Conservation (phyloP, 116 monocot species). For the Iris pallida region DNA sequence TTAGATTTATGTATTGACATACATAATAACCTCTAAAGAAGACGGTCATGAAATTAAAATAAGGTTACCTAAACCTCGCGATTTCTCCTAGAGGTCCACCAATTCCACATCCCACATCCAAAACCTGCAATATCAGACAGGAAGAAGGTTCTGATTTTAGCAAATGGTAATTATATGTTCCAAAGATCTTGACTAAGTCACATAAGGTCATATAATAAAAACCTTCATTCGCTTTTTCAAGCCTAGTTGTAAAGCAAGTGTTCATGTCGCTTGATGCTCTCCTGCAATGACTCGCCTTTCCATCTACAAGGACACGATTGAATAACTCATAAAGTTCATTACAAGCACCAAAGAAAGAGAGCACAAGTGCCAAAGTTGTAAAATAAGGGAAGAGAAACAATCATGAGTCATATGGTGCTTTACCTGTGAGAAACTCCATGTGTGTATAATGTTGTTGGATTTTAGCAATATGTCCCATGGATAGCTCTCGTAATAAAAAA, state of each 20-base stretch:
- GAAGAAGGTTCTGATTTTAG: not conserved
- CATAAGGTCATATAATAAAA: not conserved
- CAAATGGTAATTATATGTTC: not conserved
- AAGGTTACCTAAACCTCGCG: constrained; percentile 75
- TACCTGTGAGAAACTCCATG: too few relatives aligned
- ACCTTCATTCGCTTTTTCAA: constrained; percentile 93
- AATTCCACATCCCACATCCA: constrained; percentile 96
- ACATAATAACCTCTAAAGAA: too few relatives aligned
- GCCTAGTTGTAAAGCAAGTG: constrained; percentile 81
- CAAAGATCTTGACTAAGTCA: not conserved
- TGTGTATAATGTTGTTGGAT: too few relatives aligned
- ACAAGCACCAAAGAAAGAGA: too few relatives aligned
- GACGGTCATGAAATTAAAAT: too few relatives aligned
- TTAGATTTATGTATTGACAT: too few relatives aligned
- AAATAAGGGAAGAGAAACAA: too few relatives aligned
- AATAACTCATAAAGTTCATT: not conserved
- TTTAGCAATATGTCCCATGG: too few relatives aligned
- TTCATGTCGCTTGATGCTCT: constrained; percentile 91
- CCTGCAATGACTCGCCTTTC: constrained; percentile 74
- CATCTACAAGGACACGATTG: constrained; percentile 32
- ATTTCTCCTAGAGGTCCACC: constrained; percentile 93
- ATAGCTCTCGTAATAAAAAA: too few relatives aligned
- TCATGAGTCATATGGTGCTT: too few relatives aligned
- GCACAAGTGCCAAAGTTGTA: too few relatives aligned
- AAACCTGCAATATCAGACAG: constrained; percentile 40